Evolutionary conservation across 148 eudicot genomes (phyloP), one percentile per base, ranked within the genome.

Genomic region (Rhododendron vialii): DNA sequence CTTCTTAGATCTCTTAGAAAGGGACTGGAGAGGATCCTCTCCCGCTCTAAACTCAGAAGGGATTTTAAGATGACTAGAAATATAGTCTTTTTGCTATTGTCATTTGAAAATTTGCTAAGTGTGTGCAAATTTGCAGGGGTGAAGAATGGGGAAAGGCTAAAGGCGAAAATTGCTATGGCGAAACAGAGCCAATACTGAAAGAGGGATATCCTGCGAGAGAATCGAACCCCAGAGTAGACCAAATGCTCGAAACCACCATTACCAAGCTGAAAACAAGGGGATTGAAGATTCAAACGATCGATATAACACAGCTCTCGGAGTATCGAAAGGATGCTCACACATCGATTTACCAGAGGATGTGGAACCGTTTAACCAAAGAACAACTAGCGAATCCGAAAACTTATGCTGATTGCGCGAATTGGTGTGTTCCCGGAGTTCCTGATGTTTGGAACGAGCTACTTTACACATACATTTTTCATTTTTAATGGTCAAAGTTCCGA

Each of bases 401-500:
- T 65, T 84, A 50, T 51, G 80, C 86, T 7, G 86, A 84, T 75
- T 84, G 86, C 10, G 45, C 7, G 5, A 35, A 84, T 1, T 84
- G 86, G 81, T 84, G 86, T 36, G 18, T 74, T 75, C 86, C 86
- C 5, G 86, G 86, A 48, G 86, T 84, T 10, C 86, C 86, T 12
- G 86, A 84, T 47, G 69, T 84, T 74, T 84, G 86, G 86, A 84
- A 84, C 35, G 67, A 74, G 48, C 50, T 84, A 28, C 86, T 84
- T 28, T 84, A 84, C 24, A 35, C 86, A 0, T 74, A 75, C 50
- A 74, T 84, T 35, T 12, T 84, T 36, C 51, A 75, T 36, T 73
- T 24, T 65, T 67, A 5, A 51, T 33, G 53, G 26, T 28, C 41
- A 3, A 10, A n/a, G 51, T 45, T 79, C 55, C 0, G 11, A 76